Evolutionary conservation across 495 filamentous ascomycete genomes (phyloP).

Genomic region (Aspergillus incahuasiensis): DNA sequence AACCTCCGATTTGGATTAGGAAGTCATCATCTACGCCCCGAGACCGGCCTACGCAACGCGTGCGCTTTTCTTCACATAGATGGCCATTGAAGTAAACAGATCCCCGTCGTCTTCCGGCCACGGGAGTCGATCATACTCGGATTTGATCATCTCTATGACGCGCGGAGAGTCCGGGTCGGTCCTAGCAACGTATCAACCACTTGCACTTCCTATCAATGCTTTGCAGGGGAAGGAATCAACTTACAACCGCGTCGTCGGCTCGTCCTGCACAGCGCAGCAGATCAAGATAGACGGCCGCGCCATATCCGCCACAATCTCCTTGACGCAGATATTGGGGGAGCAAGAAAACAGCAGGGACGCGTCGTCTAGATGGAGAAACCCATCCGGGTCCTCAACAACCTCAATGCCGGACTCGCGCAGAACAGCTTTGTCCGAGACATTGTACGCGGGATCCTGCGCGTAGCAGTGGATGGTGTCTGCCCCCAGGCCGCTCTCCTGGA

Average conservation of each 20-base stretch:
- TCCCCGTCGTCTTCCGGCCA: not conserved
- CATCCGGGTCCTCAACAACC: slow-evolving; percentile 23
- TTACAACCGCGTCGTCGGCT: not conserved
- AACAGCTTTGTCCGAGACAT: slow-evolving; percentile 10
- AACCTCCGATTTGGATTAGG: too few relatives aligned
- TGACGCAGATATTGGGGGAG: slow-evolving; percentile 20
- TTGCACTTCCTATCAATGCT: too few relatives aligned
- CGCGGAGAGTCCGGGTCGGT: slow-evolving; percentile 7
- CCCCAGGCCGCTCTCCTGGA: not conserved
- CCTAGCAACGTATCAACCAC: not conserved
- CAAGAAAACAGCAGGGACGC: slow-evolving; percentile 23
- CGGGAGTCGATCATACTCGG: slow-evolving; percentile 4
- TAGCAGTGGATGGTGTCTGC: slow-evolving; percentile 8
- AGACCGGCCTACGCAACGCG: too few relatives aligned
- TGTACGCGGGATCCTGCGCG: slow-evolving; percentile 27
- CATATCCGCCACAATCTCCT: slow-evolving; percentile 28
- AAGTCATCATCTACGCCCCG: too few relatives aligned
- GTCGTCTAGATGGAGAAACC: slow-evolving; percentile 26
- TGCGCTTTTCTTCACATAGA: not conserved
- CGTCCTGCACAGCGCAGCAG: slow-evolving; percentile 15
- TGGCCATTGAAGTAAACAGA: not conserved
- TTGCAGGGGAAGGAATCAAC: too few relatives aligned
- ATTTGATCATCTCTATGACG: slow-evolving; percentile 2
- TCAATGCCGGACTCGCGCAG: slow-evolving; percentile 10
- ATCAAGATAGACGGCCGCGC: slow-evolving; percentile 27